phyloP scores from a whole-genome alignment of 495 filamentous ascomycete species.

The Penicillium nucicola region DNA sequence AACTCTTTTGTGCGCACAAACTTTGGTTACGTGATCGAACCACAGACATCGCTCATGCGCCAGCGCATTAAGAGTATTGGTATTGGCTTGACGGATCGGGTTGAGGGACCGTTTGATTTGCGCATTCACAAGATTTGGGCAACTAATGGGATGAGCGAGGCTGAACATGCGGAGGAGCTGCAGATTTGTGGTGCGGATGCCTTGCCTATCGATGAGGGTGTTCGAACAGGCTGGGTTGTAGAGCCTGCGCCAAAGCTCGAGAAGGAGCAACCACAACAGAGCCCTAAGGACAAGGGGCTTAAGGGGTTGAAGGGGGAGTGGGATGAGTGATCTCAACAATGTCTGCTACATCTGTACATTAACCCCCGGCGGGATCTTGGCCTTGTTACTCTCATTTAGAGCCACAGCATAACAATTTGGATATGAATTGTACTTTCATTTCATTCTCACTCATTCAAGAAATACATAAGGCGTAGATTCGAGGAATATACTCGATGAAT shows the following conservation, averaged over 20 bases:
- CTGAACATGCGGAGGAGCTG: conserved; percentile 37
- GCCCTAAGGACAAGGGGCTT: conserved; percentile 32
- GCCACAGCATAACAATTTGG: neutral
- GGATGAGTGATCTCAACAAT: conserved; percentile 27
- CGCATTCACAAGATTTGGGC: conserved; percentile 83
- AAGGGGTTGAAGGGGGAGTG: conserved; percentile 37
- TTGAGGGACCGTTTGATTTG: conserved; percentile 83
- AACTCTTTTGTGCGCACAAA: conserved; percentile 94
- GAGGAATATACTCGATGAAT: neutral
- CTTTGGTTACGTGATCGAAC: conserved; percentile 83
- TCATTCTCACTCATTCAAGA: neutral
- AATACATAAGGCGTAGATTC: neutral
- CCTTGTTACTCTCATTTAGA: no score
- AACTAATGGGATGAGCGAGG: conserved; percentile 45
- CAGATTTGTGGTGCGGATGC: conserved; percentile 43
- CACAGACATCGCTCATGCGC: conserved; percentile 80
- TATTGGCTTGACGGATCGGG: conserved; percentile 82
- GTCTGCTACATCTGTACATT: conserved; percentile 9
- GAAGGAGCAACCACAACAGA: conserved; percentile 4
- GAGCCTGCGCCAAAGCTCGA: neutral
- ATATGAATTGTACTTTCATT: conserved; percentile 1
- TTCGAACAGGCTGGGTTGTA: conserved; percentile 28
- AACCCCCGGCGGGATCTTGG: neutral
- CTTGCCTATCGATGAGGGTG: conserved; percentile 41
- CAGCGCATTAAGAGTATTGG: conserved; percentile 83